These are phyloP conservation scores for Blastobotrys malaysiensis DNA, from an alignment of 1,139 yeast genomes.

Conservation along the genomic window DNA sequence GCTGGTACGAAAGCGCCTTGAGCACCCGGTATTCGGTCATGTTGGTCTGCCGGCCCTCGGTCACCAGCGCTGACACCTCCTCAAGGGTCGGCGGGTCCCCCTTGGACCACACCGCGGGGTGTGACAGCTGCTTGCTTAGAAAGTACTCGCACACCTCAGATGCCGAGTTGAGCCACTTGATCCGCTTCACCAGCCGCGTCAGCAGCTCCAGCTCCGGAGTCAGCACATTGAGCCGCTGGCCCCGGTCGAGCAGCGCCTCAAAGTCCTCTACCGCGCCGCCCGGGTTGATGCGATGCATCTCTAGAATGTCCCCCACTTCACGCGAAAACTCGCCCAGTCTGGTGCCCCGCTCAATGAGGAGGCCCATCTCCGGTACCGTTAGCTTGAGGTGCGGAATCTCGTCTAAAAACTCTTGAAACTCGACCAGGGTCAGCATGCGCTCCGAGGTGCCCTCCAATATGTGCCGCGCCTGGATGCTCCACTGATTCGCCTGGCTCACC, in stretches of 20 bases:
- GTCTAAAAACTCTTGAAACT: conserved; percentile 39
- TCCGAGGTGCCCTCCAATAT: conserved; percentile 32
- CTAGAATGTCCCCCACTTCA: conserved; percentile 38
- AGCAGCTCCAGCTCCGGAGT: conserved; percentile 48
- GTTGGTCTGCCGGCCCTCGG: background rate
- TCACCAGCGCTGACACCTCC: background rate
- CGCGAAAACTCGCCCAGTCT: conserved; percentile 51
- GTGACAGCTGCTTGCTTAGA: background rate
- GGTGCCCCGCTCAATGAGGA: conserved; percentile 47
- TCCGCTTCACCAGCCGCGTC: conserved; percentile 44
- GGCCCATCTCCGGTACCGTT: conserved; percentile 55
- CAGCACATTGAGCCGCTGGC: conserved; percentile 48
- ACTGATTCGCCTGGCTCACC: conserved; percentile 42
- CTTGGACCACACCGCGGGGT: background rate
- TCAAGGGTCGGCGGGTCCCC: background rate
- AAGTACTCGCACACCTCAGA: background rate
- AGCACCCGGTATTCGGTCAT: background rate
- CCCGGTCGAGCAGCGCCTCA: conserved; percentile 38
- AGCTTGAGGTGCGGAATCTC: conserved; percentile 49
- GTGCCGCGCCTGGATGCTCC: conserved; percentile 54
- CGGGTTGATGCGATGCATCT: background rate
- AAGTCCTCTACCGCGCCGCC: conserved; percentile 16
- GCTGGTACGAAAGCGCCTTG: conserved; percentile 8
- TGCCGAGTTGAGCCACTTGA: conserved; percentile 42
- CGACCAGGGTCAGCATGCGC: conserved; percentile 16